Percentiles rank a stretch among this genome's conserved stretches.
phyloP scores from a whole-genome alignment of 176 grass and related monocot species.

The Oryza nivara region DNA sequence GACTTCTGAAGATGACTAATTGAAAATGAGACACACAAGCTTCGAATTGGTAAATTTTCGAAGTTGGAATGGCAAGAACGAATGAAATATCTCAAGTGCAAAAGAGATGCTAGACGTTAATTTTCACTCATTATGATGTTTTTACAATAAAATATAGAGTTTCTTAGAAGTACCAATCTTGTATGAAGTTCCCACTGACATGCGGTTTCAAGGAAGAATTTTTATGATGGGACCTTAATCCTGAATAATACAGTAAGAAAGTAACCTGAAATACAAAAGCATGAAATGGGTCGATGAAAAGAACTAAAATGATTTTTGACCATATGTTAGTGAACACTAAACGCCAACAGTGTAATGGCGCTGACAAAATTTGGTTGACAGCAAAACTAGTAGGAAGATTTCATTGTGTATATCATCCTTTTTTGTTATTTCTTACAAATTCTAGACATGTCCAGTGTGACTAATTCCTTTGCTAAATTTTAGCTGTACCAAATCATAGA shows the following conservation, averaged over 20 bases:
- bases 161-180: conserved; percentile 75
- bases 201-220: conserved; percentile 84
- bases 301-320: neutral
- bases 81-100: neutral
- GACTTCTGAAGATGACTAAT: neutral
- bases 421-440: neutral
- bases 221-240: conserved; percentile 60
- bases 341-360: neutral
- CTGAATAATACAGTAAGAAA: conserved; percentile 58
- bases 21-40: conserved; percentile 8
- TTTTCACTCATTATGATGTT: neutral
- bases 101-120: conserved; percentile 3
- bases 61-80: conserved; percentile 3
- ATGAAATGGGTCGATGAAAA: neutral
- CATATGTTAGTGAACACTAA: neutral
- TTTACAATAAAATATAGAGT: conserved; percentile 17
- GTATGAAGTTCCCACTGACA: conserved; percentile 76
- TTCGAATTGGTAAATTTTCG: neutral
- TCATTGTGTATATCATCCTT: neutral
- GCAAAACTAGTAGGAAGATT: neutral
- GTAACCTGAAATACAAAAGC: conserved; percentile 63
- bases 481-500: neutral
- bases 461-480: neutral
- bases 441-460: neutral
- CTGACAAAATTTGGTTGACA: neutral